Evolutionary conservation across 2,329 filamentous ascomycete genomes (phyloP).

Genomic region (Pseudogymnoascus sp.): DNA sequence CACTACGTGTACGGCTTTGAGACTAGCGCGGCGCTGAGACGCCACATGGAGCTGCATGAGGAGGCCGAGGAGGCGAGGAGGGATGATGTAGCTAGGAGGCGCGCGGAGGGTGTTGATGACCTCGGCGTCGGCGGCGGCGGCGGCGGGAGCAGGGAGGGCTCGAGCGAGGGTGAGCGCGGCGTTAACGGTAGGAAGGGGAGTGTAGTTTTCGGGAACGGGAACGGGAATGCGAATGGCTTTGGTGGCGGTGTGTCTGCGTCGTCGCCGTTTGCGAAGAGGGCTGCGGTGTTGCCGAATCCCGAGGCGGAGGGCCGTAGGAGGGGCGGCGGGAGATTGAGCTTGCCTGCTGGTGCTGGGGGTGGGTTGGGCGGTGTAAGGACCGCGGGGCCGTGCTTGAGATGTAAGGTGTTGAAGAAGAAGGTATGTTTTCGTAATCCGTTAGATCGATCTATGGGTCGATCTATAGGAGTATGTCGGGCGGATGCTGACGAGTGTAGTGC

Average conservation of each 20-base stretch:
- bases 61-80: background rate
- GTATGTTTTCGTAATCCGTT: background rate
- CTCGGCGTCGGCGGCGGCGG: no score
- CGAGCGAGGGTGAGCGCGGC: background rate
- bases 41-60: background rate
- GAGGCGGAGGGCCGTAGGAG: background rate
- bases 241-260: background rate
- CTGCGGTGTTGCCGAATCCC: background rate
- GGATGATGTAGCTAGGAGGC: background rate
- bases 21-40: background rate
- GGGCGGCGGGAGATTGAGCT: background rate
- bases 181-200: background rate
- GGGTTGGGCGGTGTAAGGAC: background rate
- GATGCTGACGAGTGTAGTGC: background rate
- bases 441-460: background rate
- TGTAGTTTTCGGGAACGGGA: background rate
- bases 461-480: background rate
- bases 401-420: slow-evolving; percentile 8
- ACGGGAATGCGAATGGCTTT: background rate
- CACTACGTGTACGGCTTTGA: background rate
- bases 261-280: background rate
- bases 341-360: background rate
- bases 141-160: background rate
- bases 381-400: background rate
- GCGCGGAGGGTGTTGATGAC: background rate